phyloP scores from a whole-genome alignment of 176 grass and related monocot genomes.

The Themeda triandra region DNA sequence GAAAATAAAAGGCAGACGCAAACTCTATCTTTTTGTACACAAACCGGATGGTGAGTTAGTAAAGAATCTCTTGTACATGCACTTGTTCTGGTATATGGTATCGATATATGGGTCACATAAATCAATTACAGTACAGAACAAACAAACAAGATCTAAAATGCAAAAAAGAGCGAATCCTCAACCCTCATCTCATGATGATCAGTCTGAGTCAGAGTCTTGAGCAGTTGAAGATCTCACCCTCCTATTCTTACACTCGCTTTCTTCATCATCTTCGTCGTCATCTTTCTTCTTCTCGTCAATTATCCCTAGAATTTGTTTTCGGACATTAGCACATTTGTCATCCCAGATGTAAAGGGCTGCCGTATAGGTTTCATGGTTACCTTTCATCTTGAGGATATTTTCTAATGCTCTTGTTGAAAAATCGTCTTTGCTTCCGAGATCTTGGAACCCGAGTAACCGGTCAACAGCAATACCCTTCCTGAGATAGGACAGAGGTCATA shows the following conservation, averaged over 20 bases:
- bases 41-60: not conserved
- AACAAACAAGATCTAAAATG: not conserved
- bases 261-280: constrained; percentile 44
- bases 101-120: too few relatives aligned
- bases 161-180: not conserved
- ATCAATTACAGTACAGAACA: too few relatives aligned
- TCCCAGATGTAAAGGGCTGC: not conserved
- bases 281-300: constrained; percentile 76
- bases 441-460: constrained; percentile 70
- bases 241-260: constrained; percentile 51
- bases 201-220: constrained; percentile 82
- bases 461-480: constrained; percentile 87
- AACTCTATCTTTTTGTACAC: not conserved
- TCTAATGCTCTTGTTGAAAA: constrained; percentile 75
- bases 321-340: not conserved
- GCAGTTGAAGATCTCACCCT: constrained; percentile 61
- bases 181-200: not conserved
- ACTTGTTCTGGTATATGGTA: not conserved
- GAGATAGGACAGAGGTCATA: not conserved
- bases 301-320: constrained; percentile 53
- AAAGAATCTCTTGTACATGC: constrained; percentile 9
- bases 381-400: constrained; percentile 86
- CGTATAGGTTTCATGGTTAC: not conserved
- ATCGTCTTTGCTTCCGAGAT: constrained; percentile 85
- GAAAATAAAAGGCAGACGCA: not conserved